Conservation (phyloP, 805 yeast genomes). For the Metschnikowia henanensis region DNA sequence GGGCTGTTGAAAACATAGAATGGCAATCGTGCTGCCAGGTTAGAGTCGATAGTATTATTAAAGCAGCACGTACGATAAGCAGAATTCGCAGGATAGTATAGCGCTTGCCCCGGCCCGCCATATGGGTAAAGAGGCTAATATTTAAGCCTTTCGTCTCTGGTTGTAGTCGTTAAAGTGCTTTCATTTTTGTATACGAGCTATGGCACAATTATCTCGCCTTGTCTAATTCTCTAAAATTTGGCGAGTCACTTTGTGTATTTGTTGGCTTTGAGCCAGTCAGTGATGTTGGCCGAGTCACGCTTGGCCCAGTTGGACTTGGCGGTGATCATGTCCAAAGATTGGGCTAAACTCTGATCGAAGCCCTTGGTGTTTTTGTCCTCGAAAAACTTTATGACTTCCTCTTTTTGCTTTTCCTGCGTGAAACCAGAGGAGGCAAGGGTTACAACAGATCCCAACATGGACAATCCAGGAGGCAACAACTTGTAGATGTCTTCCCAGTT, state of each 20-base stretch:
- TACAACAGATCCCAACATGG: slow-evolving; percentile 79
- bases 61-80: too few relatives aligned
- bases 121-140: too few relatives aligned
- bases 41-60: too few relatives aligned
- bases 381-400: slow-evolving; percentile 52
- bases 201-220: too few relatives aligned
- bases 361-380: slow-evolving; percentile 58
- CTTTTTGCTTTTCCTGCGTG: slow-evolving; percentile 53
- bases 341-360: slow-evolving; percentile 63
- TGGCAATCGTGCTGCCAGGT: too few relatives aligned
- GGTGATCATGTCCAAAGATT: slow-evolving; percentile 58
- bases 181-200: too few relatives aligned
- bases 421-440: slow-evolving; percentile 59
- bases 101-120: too few relatives aligned
- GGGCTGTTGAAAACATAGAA: too few relatives aligned
- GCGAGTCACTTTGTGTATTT: slow-evolving; percentile 23
- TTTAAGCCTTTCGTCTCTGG: too few relatives aligned
- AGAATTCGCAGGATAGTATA: too few relatives aligned
- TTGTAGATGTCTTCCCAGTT: slow-evolving; percentile 73
- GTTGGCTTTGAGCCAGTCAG: slow-evolving; percentile 47
- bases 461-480: slow-evolving; percentile 75
- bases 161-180: too few relatives aligned
- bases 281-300: slow-evolving; percentile 51
- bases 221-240: slow-evolving; percentile 6
- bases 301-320: slow-evolving; percentile 57